A percentile compares a stretch with the other conserved stretches of the same genome.
Evolutionary conservation across 345 rosid genomes (phyloP).

Genomic region (Salix brachista): DNA sequence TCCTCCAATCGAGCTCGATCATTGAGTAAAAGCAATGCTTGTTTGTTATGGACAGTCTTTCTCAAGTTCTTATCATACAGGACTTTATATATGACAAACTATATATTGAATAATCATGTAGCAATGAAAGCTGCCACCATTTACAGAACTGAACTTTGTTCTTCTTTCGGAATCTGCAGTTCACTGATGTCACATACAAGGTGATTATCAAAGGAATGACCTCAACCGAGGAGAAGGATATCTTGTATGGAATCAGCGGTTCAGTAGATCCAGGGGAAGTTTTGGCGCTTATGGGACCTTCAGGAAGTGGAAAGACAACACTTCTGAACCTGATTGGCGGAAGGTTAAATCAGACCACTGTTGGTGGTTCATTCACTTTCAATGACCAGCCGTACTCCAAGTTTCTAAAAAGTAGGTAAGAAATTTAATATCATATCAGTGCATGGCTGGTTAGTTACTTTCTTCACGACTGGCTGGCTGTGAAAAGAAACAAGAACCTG

Average conservation of each 20-base stretch:
- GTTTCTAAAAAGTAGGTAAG: slow-evolving; percentile 78
- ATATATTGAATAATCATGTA: not conserved
- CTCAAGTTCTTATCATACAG: no score
- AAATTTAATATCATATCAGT: not conserved
- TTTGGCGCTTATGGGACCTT: slow-evolving; percentile 98
- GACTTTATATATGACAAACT: not conserved
- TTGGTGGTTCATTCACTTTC: slow-evolving; percentile 70
- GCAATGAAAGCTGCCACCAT: not conserved
- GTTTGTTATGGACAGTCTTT: slow-evolving; percentile 23
- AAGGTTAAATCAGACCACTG: slow-evolving; percentile 44
- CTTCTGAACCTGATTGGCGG: slow-evolving; percentile 83
- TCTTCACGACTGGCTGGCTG: no score
- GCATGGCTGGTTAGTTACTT: not conserved
- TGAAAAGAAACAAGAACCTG: not conserved
- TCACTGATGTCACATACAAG: slow-evolving; percentile 69
- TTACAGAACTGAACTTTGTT: not conserved
- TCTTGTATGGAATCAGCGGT: slow-evolving; percentile 74
- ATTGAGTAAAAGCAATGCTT: slow-evolving; percentile 20
- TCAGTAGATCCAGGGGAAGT: slow-evolving; percentile 85
- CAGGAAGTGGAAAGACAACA: slow-evolving; percentile 95
- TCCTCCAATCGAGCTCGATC: slow-evolving; percentile 3
- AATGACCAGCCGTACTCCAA: slow-evolving; percentile 80
- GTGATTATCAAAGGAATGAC: slow-evolving; percentile 65
- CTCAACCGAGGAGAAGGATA: slow-evolving; percentile 53
- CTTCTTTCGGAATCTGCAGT: slow-evolving; percentile 42